Conservation (phyloP, 192 early-diverging fungal species). For the Coemansia sp. region DNA sequence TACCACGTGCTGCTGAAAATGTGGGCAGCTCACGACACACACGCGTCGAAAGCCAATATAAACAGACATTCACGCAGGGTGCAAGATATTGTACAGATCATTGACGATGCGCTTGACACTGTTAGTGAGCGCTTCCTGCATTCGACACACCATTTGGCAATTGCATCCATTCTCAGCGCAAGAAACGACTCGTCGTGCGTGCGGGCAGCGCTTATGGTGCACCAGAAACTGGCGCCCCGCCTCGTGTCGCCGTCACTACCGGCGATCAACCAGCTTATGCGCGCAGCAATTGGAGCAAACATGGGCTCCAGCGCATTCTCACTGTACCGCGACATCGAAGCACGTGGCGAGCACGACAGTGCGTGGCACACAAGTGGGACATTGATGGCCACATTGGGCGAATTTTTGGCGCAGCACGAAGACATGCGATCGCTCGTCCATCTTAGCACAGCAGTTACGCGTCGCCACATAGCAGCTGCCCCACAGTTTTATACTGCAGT, state of each 20-base stretch:
- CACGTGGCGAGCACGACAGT: not conserved
- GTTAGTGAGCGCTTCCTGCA: constrained; percentile 16
- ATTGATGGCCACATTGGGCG: constrained; percentile 18
- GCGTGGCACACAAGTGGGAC: constrained; percentile 7
- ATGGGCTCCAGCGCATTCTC: constrained; percentile 12
- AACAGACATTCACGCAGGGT: not conserved
- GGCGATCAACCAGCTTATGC: constrained; percentile 24
- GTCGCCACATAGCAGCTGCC: not conserved
- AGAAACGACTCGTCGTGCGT: not conserved
- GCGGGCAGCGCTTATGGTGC: constrained; percentile 9
- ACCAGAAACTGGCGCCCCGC: constrained; percentile 21
- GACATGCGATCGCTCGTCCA: constrained; percentile 26
- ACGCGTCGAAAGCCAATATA: no score
- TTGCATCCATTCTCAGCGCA: constrained; percentile 9
- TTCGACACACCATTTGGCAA: constrained; percentile 28
- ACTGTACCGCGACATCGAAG: constrained; percentile 23
- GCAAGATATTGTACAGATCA: constrained; percentile 11
- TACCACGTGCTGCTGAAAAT: constrained; percentile 17
- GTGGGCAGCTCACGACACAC: constrained; percentile 12
- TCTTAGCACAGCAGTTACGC: constrained; percentile 6
- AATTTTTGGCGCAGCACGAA: constrained; percentile 10
- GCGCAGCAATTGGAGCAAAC: constrained; percentile 1
- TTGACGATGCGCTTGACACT: not conserved
- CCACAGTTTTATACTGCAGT: constrained; percentile 32
- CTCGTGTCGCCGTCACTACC: constrained; percentile 25